Conservation (phyloP, 768 basidiomycete species). For the Lactarius vividus region DNA sequence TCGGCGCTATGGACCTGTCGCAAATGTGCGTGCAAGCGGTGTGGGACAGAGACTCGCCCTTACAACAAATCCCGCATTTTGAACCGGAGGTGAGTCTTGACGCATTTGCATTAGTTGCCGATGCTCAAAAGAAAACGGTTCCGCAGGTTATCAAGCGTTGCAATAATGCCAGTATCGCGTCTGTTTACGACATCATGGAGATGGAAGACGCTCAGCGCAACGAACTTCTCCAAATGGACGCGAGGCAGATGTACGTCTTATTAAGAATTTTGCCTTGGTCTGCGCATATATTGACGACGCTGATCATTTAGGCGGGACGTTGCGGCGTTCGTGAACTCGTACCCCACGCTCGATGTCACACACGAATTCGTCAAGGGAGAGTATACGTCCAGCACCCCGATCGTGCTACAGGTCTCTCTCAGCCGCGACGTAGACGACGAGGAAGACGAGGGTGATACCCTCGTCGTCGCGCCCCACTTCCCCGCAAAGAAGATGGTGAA, state of each 20-base stretch:
- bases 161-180: conserved; percentile 75
- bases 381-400: conserved; percentile 81
- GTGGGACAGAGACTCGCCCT: conserved; percentile 95
- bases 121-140: not conserved
- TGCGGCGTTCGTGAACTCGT: conserved; percentile 93
- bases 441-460: conserved; percentile 64
- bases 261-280: not conserved
- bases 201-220: conserved; percentile 92
- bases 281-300: conserved; percentile 25
- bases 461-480: conserved; percentile 91
- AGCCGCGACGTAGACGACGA: conserved; percentile 69
- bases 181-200: conserved; percentile 98
- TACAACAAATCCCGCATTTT: conserved; percentile 97
- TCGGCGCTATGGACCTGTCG: conserved; percentile 95
- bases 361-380: conserved; percentile 85
- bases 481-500: conserved; percentile 88
- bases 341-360: conserved; percentile 91
- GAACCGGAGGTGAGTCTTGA: conserved; percentile 66
- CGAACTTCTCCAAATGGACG: conserved; percentile 78
- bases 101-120: not conserved
- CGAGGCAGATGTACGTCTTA: conserved; percentile 73
- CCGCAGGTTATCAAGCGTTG: conserved; percentile 77
- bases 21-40: conserved; percentile 99
- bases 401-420: conserved; percentile 75
- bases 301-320: conserved; percentile 75